Conservation (phyloP, 768 basidiomycete species). For the Tylopilus vinaceipallidus region DNA sequence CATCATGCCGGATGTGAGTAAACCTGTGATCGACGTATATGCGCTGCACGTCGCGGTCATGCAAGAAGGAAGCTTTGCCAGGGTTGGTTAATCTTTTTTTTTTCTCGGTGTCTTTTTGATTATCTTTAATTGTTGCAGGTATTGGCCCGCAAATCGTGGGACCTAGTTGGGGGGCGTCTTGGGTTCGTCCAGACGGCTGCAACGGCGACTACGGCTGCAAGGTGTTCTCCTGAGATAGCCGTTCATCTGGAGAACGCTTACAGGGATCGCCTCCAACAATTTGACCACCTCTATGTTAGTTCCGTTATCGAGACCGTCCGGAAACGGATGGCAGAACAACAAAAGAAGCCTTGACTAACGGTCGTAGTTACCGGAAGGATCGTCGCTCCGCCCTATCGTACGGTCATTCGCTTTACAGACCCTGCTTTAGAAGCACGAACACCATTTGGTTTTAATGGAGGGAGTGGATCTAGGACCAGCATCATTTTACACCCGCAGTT, state of each 20-base stretch:
- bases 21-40: slow-evolving; percentile 29
- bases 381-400: slow-evolving; percentile 1
- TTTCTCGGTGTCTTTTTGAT: neutral
- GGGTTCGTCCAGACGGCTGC: slow-evolving; percentile 24
- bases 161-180: slow-evolving; percentile 27
- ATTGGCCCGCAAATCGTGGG: slow-evolving; percentile 25
- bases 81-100: slow-evolving; percentile 21
- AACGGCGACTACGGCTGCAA: slow-evolving; percentile 21
- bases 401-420: slow-evolving; percentile 5
- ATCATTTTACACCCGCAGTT: neutral
- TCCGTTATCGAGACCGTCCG: slow-evolving; percentile 32
- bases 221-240: slow-evolving; percentile 26
- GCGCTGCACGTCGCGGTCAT: slow-evolving; percentile 31
- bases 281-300: slow-evolving; percentile 33
- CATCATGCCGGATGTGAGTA: slow-evolving; percentile 28
- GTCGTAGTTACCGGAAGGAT: slow-evolving; percentile 11
- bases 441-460: slow-evolving; percentile 6
- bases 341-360: slow-evolving; percentile 25
- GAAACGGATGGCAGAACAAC: slow-evolving; percentile 32
- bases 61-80: slow-evolving; percentile 30
- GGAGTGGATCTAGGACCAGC: slow-evolving; percentile 1
- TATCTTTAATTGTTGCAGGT: slow-evolving; percentile 18
- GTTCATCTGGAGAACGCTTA: slow-evolving; percentile 27
- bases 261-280: slow-evolving; percentile 31
- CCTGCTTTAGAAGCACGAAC: slow-evolving; percentile 16